These are phyloP conservation scores for Hymenoscyphus albidus DNA, from an alignment of 2,329 filamentous ascomycete genomes.

Conservation along the genomic window DNA sequence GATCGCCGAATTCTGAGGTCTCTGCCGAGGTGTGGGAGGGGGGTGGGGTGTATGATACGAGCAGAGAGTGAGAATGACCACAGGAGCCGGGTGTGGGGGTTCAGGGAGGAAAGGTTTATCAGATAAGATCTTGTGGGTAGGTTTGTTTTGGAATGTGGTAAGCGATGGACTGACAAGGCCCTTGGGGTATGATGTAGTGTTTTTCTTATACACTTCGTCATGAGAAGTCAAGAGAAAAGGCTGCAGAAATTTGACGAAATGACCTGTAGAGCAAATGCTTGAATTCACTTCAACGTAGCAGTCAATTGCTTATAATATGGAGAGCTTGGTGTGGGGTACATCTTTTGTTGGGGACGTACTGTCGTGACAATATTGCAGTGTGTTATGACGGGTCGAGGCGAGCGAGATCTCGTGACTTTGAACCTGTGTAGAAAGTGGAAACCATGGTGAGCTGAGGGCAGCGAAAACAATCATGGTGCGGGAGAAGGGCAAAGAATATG, in stretches of 20 bases:
- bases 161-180: background rate
- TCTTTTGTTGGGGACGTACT: background rate
- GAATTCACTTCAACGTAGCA: background rate
- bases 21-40: background rate
- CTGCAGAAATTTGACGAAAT: background rate
- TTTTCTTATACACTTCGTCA: no score
- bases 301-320: background rate
- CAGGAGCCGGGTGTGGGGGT: background rate
- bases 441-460: background rate
- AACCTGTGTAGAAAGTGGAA: background rate
- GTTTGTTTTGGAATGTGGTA: background rate
- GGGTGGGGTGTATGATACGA: background rate
- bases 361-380: background rate
- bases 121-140: background rate
- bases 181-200: background rate
- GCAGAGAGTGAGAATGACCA: background rate
- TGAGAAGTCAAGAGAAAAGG: background rate
- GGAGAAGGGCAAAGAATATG: background rate
- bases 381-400: background rate
- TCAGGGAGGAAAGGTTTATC: background rate
- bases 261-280: background rate
- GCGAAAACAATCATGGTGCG: background rate
- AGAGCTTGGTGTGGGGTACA: background rate
- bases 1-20: background rate
- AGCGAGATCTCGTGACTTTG: background rate